Conservation (phyloP, 2,329 filamentous ascomycete genomes). For the Delphinella strobiligena region DNA sequence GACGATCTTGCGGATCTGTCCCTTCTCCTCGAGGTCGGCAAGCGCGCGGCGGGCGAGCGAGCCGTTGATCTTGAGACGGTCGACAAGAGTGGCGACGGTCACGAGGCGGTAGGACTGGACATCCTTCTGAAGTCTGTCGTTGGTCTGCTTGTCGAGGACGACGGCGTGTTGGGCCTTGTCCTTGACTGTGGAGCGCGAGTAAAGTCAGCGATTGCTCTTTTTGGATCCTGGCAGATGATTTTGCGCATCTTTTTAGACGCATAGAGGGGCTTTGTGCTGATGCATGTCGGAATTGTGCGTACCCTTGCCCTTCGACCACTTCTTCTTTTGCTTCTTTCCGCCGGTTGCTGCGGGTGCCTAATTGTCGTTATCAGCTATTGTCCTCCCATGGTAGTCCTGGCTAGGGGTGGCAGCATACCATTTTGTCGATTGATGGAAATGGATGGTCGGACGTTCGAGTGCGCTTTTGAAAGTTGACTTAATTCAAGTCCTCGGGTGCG, state of each 20-base stretch:
- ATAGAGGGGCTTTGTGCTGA: too few species aligned
- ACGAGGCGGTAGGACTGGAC: slow-evolving; percentile 99
- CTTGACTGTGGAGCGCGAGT: slow-evolving; percentile 63
- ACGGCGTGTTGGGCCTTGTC: slow-evolving; percentile 99
- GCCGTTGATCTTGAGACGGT: slow-evolving; percentile 99
- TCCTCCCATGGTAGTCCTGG: background rate
- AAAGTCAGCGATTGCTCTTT: slow-evolving; percentile 15
- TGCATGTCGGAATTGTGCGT: slow-evolving; percentile 12
- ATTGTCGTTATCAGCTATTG: slow-evolving; percentile 5
- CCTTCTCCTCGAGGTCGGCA: slow-evolving; percentile 91
- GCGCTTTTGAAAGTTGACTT: too few species aligned
- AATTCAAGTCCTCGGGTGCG: too few species aligned
- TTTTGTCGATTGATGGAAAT: slow-evolving; percentile 27
- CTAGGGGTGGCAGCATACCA: slow-evolving; percentile 21
- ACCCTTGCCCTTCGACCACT: slow-evolving; percentile 52
- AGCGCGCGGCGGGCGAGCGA: slow-evolving; percentile 85
- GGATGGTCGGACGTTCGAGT: too few species aligned
- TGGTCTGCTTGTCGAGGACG: slow-evolving; percentile 94
- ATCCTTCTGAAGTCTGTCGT: slow-evolving; percentile 99
- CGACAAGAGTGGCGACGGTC: slow-evolving; percentile 95
- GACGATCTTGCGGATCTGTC: slow-evolving; percentile 95
- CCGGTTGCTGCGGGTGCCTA: slow-evolving; percentile 47
- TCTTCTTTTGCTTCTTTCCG: slow-evolving; percentile 75
- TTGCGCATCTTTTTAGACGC: background rate
- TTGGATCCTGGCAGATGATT: background rate